Evolutionary conservation across 441 rosid genomes (phyloP).

Genomic region (Manihot esculenta): DNA sequence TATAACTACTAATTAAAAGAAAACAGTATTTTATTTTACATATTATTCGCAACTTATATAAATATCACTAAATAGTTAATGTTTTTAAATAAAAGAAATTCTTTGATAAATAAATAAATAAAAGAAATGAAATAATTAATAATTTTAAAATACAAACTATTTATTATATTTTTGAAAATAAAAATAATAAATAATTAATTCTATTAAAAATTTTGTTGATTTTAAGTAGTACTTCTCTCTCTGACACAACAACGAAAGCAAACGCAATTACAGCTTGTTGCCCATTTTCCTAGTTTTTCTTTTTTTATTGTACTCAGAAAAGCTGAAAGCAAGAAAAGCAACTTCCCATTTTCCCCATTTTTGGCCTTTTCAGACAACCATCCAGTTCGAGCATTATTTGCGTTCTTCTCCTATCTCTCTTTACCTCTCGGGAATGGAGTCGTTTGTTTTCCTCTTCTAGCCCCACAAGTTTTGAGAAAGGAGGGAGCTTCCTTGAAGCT

Average conservation of each 20-base stretch:
- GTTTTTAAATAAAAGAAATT: too few species aligned
- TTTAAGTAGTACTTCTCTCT: conserved; percentile 9
- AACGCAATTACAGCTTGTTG: conserved; percentile 23
- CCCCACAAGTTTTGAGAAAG: conserved; percentile 26
- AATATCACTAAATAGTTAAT: too few species aligned
- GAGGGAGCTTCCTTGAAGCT: conserved; percentile 34
- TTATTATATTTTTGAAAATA: too few species aligned
- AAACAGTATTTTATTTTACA: too few species aligned
- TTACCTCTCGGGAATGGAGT: conserved; percentile 34
- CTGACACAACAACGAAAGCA: conserved; percentile 21
- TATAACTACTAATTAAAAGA: too few species aligned
- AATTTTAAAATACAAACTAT: too few species aligned
- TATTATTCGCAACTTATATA: too few species aligned
- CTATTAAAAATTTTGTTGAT: too few species aligned
- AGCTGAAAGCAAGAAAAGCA: conserved; percentile 19
- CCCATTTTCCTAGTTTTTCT: conserved; percentile 18
- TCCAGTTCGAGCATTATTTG: conserved; percentile 18
- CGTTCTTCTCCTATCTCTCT: conserved; percentile 17
- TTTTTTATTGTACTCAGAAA: conserved; percentile 24
- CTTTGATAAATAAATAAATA: too few species aligned
- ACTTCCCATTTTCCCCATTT: conserved; percentile 14
- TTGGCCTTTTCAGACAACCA: conserved; percentile 11
- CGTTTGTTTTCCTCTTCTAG: conserved; percentile 34
- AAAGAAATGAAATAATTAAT: too few species aligned
- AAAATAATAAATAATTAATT: too few species aligned